Conservation (phyloP, 495 filamentous ascomycete genomes). For the Penicillium paradoxum region DNA sequence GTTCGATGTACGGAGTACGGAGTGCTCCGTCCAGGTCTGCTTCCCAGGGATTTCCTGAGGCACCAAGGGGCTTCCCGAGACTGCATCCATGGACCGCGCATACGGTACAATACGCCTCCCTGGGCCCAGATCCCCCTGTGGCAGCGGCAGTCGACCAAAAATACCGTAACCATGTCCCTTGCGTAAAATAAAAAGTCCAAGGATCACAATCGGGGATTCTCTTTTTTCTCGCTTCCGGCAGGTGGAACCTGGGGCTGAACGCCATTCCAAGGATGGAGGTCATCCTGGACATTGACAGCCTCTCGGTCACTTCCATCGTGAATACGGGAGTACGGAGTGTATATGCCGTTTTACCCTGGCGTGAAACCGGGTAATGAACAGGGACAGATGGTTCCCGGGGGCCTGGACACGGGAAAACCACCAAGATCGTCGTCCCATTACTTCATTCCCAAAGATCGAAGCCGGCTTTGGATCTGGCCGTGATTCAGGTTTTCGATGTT, state of each 20-base stretch:
- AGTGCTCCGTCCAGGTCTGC: too few relatives aligned
- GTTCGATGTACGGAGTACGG: too few relatives aligned
- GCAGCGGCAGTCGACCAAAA: neutral
- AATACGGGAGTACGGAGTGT: too few relatives aligned
- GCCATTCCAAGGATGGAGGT: conserved; percentile 16
- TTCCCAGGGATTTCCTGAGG: too few relatives aligned
- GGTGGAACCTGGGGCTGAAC: conserved; percentile 25
- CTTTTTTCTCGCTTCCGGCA: conserved; percentile 5
- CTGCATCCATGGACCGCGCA: conserved; percentile 15
- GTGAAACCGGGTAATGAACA: neutral
- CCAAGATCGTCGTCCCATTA: conserved; percentile 8
- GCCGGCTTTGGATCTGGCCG: neutral
- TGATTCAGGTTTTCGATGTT: too few relatives aligned
- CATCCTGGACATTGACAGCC: neutral
- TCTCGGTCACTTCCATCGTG: too few relatives aligned
- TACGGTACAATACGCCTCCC: conserved; percentile 3
- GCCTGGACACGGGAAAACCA: conserved; percentile 20
- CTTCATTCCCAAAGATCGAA: conserved; percentile 10
- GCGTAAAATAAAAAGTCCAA: conserved; percentile 4
- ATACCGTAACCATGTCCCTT: neutral
- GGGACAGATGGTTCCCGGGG: conserved; percentile 7
- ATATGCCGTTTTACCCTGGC: neutral
- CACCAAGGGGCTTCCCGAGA: conserved; percentile 18
- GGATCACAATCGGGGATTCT: conserved; percentile 1
- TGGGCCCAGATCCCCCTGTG: neutral